A percentile compares a stretch with the other conserved stretches of the same genome.
Evolutionary conservation across 495 filamentous ascomycete genomes (phyloP).

Genomic region (Penicillium mononematosum): DNA sequence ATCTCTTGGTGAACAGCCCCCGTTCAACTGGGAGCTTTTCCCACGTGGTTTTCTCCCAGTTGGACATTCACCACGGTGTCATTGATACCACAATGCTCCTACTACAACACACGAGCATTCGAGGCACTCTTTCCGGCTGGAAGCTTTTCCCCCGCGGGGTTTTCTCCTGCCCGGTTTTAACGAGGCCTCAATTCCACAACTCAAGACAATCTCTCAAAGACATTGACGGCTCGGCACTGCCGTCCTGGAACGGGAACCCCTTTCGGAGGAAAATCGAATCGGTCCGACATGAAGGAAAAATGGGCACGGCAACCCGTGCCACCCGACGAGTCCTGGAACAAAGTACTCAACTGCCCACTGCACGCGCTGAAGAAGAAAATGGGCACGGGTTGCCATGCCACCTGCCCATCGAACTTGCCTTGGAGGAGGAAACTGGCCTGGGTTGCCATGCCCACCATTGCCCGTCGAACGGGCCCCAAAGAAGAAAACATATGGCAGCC

Average conservation of each 20-base stretch:
- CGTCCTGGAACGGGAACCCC: not conserved
- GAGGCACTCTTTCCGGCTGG: slow-evolving; percentile 5
- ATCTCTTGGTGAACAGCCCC: not conserved
- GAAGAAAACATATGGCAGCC: not conserved
- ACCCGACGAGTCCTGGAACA: not conserved
- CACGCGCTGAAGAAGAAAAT: too few species aligned
- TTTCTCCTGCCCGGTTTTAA: slow-evolving; percentile 5
- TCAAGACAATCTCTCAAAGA: not conserved
- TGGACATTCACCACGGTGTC: not conserved
- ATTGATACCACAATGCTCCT: not conserved
- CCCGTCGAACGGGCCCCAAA: not conserved
- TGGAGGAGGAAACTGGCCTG: too few species aligned
- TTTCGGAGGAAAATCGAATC: not conserved
- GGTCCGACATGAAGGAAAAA: not conserved
- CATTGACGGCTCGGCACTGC: not conserved
- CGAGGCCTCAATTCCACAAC: not conserved
- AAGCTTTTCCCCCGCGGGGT: not conserved
- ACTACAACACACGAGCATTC: not conserved
- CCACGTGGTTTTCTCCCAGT: not conserved
- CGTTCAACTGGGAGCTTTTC: not conserved
- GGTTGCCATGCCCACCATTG: too few species aligned
- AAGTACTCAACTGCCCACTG: not conserved
- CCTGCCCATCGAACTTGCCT: too few species aligned
- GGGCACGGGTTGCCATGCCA: too few species aligned
- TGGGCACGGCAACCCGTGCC: not conserved